Evolutionary conservation across 306 rosid genomes (phyloP).

Genomic region (Hylodesmum podocarpum): DNA sequence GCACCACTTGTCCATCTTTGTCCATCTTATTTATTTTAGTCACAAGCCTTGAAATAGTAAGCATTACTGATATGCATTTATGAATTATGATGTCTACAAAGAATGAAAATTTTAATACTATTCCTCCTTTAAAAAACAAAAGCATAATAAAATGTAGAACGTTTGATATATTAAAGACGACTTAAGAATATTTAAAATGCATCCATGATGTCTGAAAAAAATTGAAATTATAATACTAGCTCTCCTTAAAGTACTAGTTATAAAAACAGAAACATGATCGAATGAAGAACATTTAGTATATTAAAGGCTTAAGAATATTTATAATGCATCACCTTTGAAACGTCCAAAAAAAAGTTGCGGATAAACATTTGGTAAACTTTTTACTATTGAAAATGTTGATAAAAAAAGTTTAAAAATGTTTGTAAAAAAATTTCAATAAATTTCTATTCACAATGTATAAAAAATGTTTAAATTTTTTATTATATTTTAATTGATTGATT

Average conservation of each 20-base stretch:
- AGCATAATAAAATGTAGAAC: background rate
- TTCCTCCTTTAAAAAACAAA: too few relatives aligned
- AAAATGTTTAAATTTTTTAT: too few relatives aligned
- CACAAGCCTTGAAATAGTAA: background rate
- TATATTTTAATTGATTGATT: too few relatives aligned
- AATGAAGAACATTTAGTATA: background rate
- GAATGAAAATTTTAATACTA: background rate
- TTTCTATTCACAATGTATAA: too few relatives aligned
- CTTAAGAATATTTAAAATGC: background rate
- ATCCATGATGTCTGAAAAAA: too few relatives aligned
- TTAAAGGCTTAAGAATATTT: background rate
- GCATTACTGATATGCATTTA: background rate
- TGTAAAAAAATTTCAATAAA: too few relatives aligned
- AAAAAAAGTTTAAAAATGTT: too few relatives aligned
- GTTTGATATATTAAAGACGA: background rate
- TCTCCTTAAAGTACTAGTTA: background rate
- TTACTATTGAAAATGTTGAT: too few relatives aligned
- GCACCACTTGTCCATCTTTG: background rate
- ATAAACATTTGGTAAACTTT: too few relatives aligned
- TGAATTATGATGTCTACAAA: too few relatives aligned
- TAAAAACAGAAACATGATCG: too few relatives aligned
- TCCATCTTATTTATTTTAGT: constrained; percentile 31
- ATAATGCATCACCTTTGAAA: background rate
- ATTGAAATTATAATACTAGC: background rate
- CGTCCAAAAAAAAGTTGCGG: background rate